Conservation (phyloP, 2,329 filamentous ascomycete genomes). For the Hymenoscyphus fructigenus region DNA sequence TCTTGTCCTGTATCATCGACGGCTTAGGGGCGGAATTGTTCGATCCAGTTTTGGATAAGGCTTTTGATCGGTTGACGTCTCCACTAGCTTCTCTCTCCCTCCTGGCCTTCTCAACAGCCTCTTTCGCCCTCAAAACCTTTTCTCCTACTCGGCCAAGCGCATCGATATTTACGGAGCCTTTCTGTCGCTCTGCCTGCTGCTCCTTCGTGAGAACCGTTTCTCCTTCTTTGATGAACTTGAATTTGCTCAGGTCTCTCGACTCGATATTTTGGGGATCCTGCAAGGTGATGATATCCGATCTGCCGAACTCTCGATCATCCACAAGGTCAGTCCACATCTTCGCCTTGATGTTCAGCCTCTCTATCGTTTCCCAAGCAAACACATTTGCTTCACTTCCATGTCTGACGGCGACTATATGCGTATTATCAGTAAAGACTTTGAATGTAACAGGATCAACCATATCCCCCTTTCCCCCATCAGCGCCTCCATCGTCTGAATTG, state of each 20-base stretch:
- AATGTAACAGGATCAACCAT: slow-evolving; percentile 95
- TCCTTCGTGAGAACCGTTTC: slow-evolving; percentile 66
- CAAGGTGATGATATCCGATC: slow-evolving; percentile 91
- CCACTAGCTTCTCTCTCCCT: slow-evolving; percentile 64
- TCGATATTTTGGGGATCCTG: slow-evolving; percentile 93
- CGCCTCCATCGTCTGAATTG: slow-evolving; percentile 67
- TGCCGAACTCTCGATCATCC: slow-evolving; percentile 79
- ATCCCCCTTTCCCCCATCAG: slow-evolving; percentile 65
- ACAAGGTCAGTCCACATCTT: slow-evolving; percentile 95
- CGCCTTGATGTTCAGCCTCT: slow-evolving; percentile 91
- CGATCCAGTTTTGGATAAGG: slow-evolving; percentile 40
- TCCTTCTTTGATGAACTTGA: slow-evolving; percentile 87
- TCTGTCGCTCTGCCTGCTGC: slow-evolving; percentile 65
- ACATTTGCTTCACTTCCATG: slow-evolving; percentile 86
- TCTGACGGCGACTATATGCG: slow-evolving; percentile 86
- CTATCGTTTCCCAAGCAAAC: slow-evolving; percentile 93
- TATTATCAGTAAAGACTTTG: slow-evolving; percentile 98
- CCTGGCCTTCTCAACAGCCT: slow-evolving; percentile 88
- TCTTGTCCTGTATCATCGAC: slow-evolving; percentile 55
- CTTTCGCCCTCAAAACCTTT: slow-evolving; percentile 88
- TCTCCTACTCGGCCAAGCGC: slow-evolving; percentile 75
- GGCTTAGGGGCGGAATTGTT: slow-evolving; percentile 37
- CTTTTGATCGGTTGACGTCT: slow-evolving; percentile 53
- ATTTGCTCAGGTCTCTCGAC: slow-evolving; percentile 77
- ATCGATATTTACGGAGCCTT: slow-evolving; percentile 71